Conservation (phyloP, 305 asterid genomes). For the Rubia tinctorum region DNA sequence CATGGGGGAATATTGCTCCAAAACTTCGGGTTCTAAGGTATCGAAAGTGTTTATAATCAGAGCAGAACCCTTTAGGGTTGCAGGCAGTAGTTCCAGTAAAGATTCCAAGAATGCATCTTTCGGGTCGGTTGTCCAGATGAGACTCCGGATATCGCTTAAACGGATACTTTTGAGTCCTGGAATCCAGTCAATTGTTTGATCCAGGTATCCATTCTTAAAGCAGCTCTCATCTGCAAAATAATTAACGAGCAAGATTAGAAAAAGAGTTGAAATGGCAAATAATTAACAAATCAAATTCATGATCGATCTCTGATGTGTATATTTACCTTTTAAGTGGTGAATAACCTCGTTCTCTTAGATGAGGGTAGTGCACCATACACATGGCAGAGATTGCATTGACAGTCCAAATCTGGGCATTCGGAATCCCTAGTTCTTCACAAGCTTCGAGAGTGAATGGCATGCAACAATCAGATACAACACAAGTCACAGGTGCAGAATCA, state of each 20-base stretch:
- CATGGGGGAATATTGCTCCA: conserved; percentile 11
- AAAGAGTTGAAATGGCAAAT: background rate
- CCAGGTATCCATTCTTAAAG: conserved; percentile 13
- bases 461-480: conserved; percentile 19
- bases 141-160: background rate
- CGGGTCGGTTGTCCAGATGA: conserved; percentile 7
- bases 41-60: conserved; percentile 10
- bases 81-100: background rate
- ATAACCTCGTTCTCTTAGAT: conserved; percentile 10
- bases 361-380: conserved; percentile 7
- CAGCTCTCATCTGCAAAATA: conserved; percentile 7
- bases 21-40: conserved; percentile 2
- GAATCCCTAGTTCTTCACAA: conserved; percentile 15
- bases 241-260: background rate
- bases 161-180: conserved; percentile 15
- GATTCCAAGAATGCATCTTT: background rate
- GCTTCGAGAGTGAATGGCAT: conserved; percentile 22
- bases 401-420: conserved; percentile 5
- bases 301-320: background rate
- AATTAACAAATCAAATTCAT: background rate
- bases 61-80: conserved; percentile 3
- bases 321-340: conserved; percentile 8
- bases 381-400: background rate
- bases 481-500: conserved; percentile 12
- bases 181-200: conserved; percentile 16